These are phyloP conservation scores for Pseudomassariella vexata DNA, from an alignment of 2,329 filamentous ascomycete species.

Conservation along the genomic window DNA sequence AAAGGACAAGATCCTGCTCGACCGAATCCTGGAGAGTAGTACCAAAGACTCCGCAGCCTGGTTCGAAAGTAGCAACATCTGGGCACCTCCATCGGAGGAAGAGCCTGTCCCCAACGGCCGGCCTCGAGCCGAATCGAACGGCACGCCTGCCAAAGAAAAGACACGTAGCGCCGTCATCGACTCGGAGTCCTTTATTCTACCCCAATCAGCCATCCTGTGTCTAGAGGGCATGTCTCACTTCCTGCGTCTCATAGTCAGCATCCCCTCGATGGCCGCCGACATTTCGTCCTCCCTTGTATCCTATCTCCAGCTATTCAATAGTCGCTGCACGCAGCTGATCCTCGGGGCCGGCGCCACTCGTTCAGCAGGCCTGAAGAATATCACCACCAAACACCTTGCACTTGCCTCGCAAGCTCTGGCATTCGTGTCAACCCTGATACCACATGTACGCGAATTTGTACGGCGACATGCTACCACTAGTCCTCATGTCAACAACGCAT, in stretches of 20 bases:
- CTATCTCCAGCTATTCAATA: slow-evolving; percentile 91
- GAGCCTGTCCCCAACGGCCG: slow-evolving; percentile 26
- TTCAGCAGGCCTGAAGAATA: slow-evolving; percentile 88
- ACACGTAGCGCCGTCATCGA: slow-evolving; percentile 72
- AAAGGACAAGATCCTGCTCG: slow-evolving; percentile 52
- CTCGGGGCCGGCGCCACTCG: slow-evolving; percentile 87
- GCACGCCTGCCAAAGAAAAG: slow-evolving; percentile 51
- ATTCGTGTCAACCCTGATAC: slow-evolving; percentile 81
- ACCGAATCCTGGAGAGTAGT: slow-evolving; percentile 62
- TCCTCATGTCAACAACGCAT: slow-evolving; percentile 31
- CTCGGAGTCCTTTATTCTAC: slow-evolving; percentile 78
- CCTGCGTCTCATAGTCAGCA: slow-evolving; percentile 73
- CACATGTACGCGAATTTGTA: slow-evolving; percentile 86
- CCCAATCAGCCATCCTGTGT: slow-evolving; percentile 75
- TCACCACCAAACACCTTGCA: slow-evolving; percentile 91
- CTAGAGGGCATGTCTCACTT: slow-evolving; percentile 78
- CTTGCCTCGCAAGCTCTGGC: slow-evolving; percentile 84
- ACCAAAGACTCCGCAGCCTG: slow-evolving; percentile 64
- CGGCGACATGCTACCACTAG: slow-evolving; percentile 63
- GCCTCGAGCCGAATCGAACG: slow-evolving; percentile 38
- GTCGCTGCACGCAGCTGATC: slow-evolving; percentile 91
- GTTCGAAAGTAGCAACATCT: slow-evolving; percentile 55
- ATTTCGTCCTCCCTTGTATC: slow-evolving; percentile 74
- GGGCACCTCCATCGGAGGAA: slow-evolving; percentile 40
- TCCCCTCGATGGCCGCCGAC: slow-evolving; percentile 84